These are phyloP conservation scores for Hordeum vulgare DNA, from an alignment of 176 grass and related monocot genomes.

Conservation along the genomic window MorexV3_pseudomolecules_assembly NC_058520.1:43290462-43290961, in stretches of 20 bases:
- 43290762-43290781: constrained; percentile 31
- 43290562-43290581: constrained; percentile 65
- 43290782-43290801: neutral
- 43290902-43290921: constrained; percentile 40
- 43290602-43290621: constrained; percentile 49
- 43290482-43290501: constrained; percentile 25
- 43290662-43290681: constrained; percentile 97
- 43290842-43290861: constrained; percentile 21
- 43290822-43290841: constrained; percentile 18
- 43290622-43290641: constrained; percentile 30
- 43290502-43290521: constrained; percentile 44
- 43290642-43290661: constrained; percentile 40
- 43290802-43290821: constrained; percentile 4
- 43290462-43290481: constrained; percentile 57
- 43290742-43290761: constrained; percentile 29
- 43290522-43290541: constrained; percentile 74
- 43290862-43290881: constrained; percentile 29
- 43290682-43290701: constrained; percentile 75
- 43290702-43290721: constrained; percentile 13
- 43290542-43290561: constrained; percentile 77
- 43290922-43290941: constrained; percentile 45
- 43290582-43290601: constrained; percentile 61
- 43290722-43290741: constrained; percentile 20
- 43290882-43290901: constrained; percentile 20
- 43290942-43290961: constrained; percentile 6